Conservation (phyloP, 768 basidiomycete species). For the Boletus vermiculosoides region DNA sequence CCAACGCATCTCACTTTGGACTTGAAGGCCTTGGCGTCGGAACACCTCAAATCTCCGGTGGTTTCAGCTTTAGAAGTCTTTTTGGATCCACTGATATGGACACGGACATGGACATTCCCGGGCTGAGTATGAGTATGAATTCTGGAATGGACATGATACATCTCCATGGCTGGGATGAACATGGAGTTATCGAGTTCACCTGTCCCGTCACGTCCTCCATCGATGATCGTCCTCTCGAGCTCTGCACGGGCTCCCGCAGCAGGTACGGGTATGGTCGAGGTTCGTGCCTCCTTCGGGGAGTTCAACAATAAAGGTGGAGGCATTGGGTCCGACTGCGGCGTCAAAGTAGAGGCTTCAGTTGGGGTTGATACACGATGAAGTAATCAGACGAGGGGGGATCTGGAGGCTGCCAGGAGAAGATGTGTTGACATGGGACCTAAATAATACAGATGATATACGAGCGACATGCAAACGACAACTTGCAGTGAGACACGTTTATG, state of each 20-base stretch:
- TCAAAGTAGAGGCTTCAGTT: slow-evolving; percentile 27
- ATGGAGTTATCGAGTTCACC: slow-evolving; percentile 34
- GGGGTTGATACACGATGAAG: slow-evolving; percentile 63
- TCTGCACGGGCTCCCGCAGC: slow-evolving; percentile 64
- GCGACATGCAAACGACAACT: background rate
- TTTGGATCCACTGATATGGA: slow-evolving; percentile 34
- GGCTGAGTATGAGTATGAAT: slow-evolving; percentile 36
- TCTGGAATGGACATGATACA: slow-evolving; percentile 30
- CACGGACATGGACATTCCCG: slow-evolving; percentile 38
- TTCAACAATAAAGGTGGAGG: slow-evolving; percentile 10
- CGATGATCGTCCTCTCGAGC: slow-evolving; percentile 62
- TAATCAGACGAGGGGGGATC: slow-evolving; percentile 67
- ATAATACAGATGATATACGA: slow-evolving; percentile 5
- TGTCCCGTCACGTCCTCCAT: slow-evolving; percentile 38
- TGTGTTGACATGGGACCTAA: slow-evolving; percentile 37
- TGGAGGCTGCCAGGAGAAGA: slow-evolving; percentile 64
- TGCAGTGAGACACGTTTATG: background rate
- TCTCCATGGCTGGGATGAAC: slow-evolving; percentile 31
- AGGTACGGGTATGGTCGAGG: slow-evolving; percentile 63
- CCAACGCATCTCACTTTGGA: slow-evolving; percentile 27
- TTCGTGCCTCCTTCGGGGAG: slow-evolving; percentile 63
- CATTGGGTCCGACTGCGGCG: slow-evolving; percentile 19
- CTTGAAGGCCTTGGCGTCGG: slow-evolving; percentile 28
- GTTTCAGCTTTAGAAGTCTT: slow-evolving; percentile 26
- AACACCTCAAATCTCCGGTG: slow-evolving; percentile 20